Evolutionary conservation across 441 rosid species (phyloP), one percentile per base, ranked within the genome.

Genomic region (Iberis amara): DNA sequence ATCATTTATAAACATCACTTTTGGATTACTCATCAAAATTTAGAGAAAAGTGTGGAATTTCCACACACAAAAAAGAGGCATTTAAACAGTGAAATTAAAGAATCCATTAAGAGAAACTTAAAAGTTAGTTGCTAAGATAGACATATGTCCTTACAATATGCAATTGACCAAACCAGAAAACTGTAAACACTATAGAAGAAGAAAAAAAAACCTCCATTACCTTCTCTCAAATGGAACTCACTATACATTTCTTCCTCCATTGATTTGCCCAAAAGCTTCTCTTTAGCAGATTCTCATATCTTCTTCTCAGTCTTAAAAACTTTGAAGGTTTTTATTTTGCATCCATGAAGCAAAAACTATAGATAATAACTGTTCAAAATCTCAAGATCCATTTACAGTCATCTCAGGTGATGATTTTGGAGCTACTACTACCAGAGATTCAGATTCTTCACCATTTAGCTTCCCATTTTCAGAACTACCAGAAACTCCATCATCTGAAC

Each of bases 371-470:
- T 56, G 10, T 47, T 61, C 13, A 52, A 31, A 57, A 58, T 37
- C 53, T 76, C 71, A 86, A 40, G 97, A 85, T 64, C 97, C 96
- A 70, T 85, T 86, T 68, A 86, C 95, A 42, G 89, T 77, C 99
- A 89, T 89, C 71, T 89, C 96, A 2, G 97, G 79, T 12, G 99
- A 82, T 32, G 96, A 82, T 40, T 78, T 82, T 14, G 85, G 81
- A 5, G 88, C 76, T 60, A 83, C 69, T 71, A 83, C 70, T 1
- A 18, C 21, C 21, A 18, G 21, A 18, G 21, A 18, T 18, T 77
- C 69, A 15, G 75, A 65, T 51, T 86, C 92, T 52, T 92, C 96
- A 27, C 80, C 84, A 13, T 73, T 76, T 64, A 88, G 69, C 61
- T 78, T 89, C 56, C 89, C 72, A 30, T 73, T 83, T 62, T 83